Evolutionary conservation across 1,139 yeast species (phyloP).

Genomic region (Saccharomyces hybrid): DNA sequence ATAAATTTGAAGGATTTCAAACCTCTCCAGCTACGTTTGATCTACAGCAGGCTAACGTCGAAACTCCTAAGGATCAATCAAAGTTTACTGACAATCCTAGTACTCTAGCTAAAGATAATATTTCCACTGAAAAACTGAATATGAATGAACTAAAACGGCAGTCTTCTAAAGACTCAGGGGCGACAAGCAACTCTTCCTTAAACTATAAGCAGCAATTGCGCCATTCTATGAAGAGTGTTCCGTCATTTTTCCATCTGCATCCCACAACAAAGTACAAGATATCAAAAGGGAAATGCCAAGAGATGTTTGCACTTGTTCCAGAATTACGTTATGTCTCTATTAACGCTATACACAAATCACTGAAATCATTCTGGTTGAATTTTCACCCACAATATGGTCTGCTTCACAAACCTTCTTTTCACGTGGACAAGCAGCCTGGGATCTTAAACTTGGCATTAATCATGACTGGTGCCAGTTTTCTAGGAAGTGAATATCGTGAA

Average conservation of each 20-base stretch:
- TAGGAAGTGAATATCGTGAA: slow-evolving; percentile 27
- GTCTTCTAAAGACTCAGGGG: slow-evolving; percentile 5
- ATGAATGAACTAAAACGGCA: slow-evolving; percentile 16
- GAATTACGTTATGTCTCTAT: slow-evolving; percentile 17
- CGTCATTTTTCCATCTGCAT: slow-evolving; percentile 19
- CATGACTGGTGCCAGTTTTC: slow-evolving; percentile 45
- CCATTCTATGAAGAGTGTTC: slow-evolving; percentile 14
- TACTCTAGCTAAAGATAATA: slow-evolving; percentile 15
- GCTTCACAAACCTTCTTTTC: slow-evolving; percentile 57
- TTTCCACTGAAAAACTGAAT: slow-evolving; percentile 17
- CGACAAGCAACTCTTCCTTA: slow-evolving; percentile 1
- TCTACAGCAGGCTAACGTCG: neutral
- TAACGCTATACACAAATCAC: slow-evolving; percentile 25
- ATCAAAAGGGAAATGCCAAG: slow-evolving; percentile 12
- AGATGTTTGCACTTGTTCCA: slow-evolving; percentile 24
- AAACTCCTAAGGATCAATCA: neutral
- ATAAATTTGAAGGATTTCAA: neutral
- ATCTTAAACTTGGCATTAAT: slow-evolving; percentile 50
- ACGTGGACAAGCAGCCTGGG: slow-evolving; percentile 45
- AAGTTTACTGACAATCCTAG: slow-evolving; percentile 11
- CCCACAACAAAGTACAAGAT: slow-evolving; percentile 11
- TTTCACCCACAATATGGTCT: slow-evolving; percentile 60
- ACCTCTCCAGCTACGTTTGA: neutral
- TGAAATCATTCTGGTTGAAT: slow-evolving; percentile 45
- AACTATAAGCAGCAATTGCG: slow-evolving; percentile 10